Conservation (phyloP, 495 filamentous ascomycete genomes). For the Penicillium argentinense region DNA sequence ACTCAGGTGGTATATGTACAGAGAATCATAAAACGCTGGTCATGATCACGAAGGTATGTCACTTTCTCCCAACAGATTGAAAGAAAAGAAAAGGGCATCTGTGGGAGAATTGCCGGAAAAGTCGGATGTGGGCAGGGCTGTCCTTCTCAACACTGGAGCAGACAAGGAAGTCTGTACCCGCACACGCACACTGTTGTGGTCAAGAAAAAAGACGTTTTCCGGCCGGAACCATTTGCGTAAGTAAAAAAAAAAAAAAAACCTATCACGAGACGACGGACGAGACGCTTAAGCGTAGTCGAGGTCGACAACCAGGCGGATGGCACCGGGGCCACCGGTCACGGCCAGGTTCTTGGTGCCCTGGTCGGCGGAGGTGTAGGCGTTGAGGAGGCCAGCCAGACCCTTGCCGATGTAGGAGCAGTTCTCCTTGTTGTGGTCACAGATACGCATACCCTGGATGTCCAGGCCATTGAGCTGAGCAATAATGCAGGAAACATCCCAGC, state of each 20-base stretch:
- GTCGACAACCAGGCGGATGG: conserved; percentile 35
- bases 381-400: conserved; percentile 18
- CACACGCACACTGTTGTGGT: conserved; percentile 6
- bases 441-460: conserved; percentile 42
- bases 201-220: conserved; percentile 5
- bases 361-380: conserved; percentile 37
- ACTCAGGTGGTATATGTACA: conserved; percentile 33
- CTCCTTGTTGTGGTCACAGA: conserved; percentile 32
- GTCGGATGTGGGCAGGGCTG: conserved; percentile 8
- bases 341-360: conserved; percentile 25
- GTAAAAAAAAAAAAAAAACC: conserved; percentile 7
- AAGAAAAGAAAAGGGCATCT: conserved; percentile 10
- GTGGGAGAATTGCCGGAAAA: conserved; percentile 8
- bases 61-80: conserved; percentile 2
- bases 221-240: conserved; percentile 21
- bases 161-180: conserved; percentile 3
- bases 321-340: conserved; percentile 15
- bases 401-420: conserved; percentile 39
- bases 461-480: conserved; percentile 31
- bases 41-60: conserved; percentile 23
- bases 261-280: not conserved
- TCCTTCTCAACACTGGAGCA: not conserved
- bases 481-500: conserved; percentile 59
- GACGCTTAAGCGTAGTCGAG: conserved; percentile 35
- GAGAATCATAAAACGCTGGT: conserved; percentile 23